Percentiles rank a stretch among this genome's conserved stretches.
These are phyloP conservation scores for Syzygium grande DNA, from an alignment of 345 rosid species.

Conservation along the genomic window DNA sequence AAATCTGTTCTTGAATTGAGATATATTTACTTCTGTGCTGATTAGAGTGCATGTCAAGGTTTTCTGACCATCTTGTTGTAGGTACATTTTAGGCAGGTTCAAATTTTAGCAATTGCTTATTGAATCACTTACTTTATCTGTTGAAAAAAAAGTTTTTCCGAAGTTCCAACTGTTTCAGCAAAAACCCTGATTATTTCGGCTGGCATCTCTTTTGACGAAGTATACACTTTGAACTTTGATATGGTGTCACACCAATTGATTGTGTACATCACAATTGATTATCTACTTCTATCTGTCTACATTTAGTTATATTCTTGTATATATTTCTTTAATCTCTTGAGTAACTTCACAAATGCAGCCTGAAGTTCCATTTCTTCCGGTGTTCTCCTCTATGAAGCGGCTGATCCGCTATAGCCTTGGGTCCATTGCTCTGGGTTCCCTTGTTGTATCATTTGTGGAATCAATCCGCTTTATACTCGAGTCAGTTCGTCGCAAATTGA, in stretches of 20 bases:
- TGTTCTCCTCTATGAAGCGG: slow-evolving; percentile 89
- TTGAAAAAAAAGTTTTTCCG: not conserved
- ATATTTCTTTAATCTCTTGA: not conserved
- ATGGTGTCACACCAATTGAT: not conserved
- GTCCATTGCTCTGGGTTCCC: slow-evolving; percentile 92
- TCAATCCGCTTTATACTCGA: slow-evolving; percentile 87
- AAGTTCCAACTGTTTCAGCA: not conserved
- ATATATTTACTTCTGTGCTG: not conserved
- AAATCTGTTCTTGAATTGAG: not conserved
- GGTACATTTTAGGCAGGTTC: not conserved
- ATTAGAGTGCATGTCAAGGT: not conserved
- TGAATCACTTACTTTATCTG: not conserved
- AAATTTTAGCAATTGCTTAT: not conserved
- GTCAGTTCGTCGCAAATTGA: slow-evolving; percentile 72
- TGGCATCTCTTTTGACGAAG: not conserved
- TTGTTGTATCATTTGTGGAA: slow-evolving; percentile 80
- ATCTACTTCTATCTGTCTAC: not conserved
- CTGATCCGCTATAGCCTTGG: slow-evolving; percentile 82
- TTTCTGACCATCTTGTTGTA: not conserved
- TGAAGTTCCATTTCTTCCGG: slow-evolving; percentile 91
- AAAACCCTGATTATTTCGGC: not conserved
- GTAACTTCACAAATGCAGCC: slow-evolving; percentile 46
- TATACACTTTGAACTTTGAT: not conserved
- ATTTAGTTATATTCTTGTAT: not conserved
- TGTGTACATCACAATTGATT: not conserved